These are phyloP conservation scores for Globisporangium mamillatum DNA, from an alignment of 352 stramenopile genomes.

Conservation along the genomic window DNA sequence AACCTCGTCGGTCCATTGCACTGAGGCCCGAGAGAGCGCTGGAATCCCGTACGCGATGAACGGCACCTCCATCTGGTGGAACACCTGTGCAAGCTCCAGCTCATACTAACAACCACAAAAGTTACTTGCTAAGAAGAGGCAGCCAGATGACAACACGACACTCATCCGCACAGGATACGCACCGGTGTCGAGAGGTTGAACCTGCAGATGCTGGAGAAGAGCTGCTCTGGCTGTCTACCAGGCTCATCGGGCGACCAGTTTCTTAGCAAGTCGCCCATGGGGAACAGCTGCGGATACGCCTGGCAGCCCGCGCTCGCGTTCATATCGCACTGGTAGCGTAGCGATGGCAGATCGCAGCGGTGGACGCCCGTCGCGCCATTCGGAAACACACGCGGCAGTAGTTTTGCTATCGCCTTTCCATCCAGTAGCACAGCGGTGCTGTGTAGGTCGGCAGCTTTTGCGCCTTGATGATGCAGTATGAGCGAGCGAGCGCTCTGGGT, in stretches of 20 bases:
- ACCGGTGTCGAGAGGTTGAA: constrained; percentile 64
- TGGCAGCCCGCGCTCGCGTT: constrained; percentile 33
- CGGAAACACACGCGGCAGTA: constrained; percentile 35
- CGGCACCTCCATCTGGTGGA: constrained; percentile 90
- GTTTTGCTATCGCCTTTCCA: constrained; percentile 27
- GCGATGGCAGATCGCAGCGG: constrained; percentile 49
- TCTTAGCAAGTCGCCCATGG: constrained; percentile 61
- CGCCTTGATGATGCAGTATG: background rate
- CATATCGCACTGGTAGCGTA: constrained; percentile 60
- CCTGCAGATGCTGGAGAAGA: constrained; percentile 60
- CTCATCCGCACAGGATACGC: background rate
- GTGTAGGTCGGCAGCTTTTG: background rate
- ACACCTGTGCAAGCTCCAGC: constrained; percentile 84
- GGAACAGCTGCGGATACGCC: constrained; percentile 69
- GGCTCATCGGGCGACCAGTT: constrained; percentile 82
- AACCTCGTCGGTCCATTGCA: constrained; percentile 83
- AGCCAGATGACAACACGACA: background rate
- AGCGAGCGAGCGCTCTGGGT: background rate
- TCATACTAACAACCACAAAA: constrained; percentile 41
- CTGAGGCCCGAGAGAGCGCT: constrained; percentile 56
- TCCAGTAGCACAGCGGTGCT: constrained; percentile 26
- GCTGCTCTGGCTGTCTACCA: constrained; percentile 20
- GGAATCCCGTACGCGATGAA: constrained; percentile 93
- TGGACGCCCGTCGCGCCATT: constrained; percentile 45
- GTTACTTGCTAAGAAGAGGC: no score